These are phyloP conservation scores for Sphaerulina musiva DNA, from an alignment of 2,329 filamentous ascomycete genomes.

Conservation along the genomic window DNA sequence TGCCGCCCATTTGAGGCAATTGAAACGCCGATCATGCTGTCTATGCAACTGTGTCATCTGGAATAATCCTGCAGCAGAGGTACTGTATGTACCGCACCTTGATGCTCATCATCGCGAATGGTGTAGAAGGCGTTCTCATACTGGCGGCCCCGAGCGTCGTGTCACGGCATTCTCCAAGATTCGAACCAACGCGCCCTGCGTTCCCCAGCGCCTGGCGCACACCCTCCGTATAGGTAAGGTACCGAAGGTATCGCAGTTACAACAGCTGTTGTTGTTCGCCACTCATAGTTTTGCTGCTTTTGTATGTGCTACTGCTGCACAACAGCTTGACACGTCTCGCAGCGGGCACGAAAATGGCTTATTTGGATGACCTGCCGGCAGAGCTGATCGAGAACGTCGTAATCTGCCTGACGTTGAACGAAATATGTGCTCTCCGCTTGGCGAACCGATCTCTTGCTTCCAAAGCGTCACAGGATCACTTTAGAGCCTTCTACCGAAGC, in stretches of 20 bases:
- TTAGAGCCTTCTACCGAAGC: conserved; percentile 5
- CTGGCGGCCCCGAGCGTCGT: too few species aligned
- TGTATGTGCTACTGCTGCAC: too few species aligned
- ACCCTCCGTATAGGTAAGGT: too few species aligned
- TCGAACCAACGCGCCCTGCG: too few species aligned
- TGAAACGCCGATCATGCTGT: not conserved
- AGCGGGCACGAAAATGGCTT: not conserved
- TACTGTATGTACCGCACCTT: too few species aligned
- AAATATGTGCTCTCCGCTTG: conserved; percentile 9
- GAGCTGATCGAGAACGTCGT: conserved; percentile 46
- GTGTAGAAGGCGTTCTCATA: not conserved
- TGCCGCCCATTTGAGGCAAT: not conserved
- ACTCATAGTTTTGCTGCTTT: too few species aligned
- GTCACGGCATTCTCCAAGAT: not conserved
- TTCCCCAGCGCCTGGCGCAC: too few species aligned
- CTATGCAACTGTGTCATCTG: not conserved
- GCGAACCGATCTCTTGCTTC: conserved; percentile 5
- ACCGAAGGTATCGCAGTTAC: too few species aligned
- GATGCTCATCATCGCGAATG: not conserved
- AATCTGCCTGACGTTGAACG: not conserved
- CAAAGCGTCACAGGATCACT: conserved; percentile 10
- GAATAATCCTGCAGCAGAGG: not conserved
- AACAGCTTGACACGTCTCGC: not conserved
- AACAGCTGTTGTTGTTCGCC: too few species aligned
- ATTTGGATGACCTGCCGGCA: conserved; percentile 37